Evolutionary conservation across 78 protist genomes (phyloP).

Genomic region (Dictyostelium capitatum): DNA sequence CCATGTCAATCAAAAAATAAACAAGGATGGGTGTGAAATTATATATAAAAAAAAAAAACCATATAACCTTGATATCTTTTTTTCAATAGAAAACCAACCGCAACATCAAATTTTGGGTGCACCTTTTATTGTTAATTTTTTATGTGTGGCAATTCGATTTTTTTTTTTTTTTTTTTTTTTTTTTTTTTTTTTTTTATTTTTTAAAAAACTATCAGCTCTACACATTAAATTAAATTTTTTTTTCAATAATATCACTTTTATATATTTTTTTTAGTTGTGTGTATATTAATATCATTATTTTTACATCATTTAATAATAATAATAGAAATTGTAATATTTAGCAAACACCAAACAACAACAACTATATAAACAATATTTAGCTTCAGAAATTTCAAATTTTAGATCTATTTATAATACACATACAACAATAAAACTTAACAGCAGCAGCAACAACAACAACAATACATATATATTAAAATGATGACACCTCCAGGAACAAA

Average conservation of each 20-base stretch:
- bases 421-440: neutral
- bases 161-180: constrained; percentile 2
- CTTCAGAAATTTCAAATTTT: neutral
- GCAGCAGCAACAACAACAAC: too few species aligned
- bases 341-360: neutral
- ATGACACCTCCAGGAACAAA: constrained; percentile 45
- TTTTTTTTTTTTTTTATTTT: neutral
- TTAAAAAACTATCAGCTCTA: neutral
- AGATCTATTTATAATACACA: neutral
- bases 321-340: constrained; percentile 40
- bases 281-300: too few species aligned
- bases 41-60: too few species aligned
- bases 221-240: neutral
- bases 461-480: neutral
- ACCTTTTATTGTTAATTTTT: neutral
- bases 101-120: too few species aligned
- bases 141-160: neutral
- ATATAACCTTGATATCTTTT: too few species aligned
- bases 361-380: neutral
- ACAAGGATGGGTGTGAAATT: too few species aligned
- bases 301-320: too few species aligned
- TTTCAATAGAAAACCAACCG: too few species aligned
- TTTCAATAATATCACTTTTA: neutral
- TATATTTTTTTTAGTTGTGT: neutral
- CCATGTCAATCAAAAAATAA: too few species aligned